Evolutionary conservation across 768 basidiomycete genomes (phyloP).

Genomic region (Sutorius australiensis): DNA sequence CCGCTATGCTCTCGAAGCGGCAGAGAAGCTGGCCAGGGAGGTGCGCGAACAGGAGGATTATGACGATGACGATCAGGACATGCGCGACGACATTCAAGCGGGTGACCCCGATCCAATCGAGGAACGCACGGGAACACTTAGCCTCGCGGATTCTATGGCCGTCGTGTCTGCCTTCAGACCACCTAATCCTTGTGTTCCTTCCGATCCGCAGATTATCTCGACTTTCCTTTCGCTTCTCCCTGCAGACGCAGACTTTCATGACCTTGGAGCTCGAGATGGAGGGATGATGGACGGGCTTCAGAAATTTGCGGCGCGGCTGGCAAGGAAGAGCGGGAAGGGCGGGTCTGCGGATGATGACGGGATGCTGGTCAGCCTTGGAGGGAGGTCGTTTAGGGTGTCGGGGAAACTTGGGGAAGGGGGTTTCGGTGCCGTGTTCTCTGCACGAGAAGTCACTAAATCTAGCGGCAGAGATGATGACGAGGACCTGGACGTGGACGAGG

Average conservation of each 20-base stretch:
- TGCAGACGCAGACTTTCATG: constrained; percentile 57
- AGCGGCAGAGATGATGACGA: constrained; percentile 41
- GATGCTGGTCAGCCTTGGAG: constrained; percentile 59
- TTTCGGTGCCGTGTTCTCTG: constrained; percentile 93
- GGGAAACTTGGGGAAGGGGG: constrained; percentile 97
- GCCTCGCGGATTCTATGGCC: constrained; percentile 60
- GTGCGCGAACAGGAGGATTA: constrained; percentile 23
- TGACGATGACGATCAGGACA: constrained; percentile 10
- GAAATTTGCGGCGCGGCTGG: constrained; percentile 55
- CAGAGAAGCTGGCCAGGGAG: constrained; percentile 57
- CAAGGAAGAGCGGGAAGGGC: constrained; percentile 32
- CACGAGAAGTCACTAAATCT: constrained; percentile 49
- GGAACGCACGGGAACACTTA: constrained; percentile 61
- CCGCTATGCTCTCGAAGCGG: constrained; percentile 49
- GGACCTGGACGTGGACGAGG: constrained; percentile 43
- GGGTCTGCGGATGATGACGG: constrained; percentile 35
- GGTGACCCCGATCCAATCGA: constrained; percentile 37
- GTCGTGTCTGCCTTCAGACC: constrained; percentile 64
- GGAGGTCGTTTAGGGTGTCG: constrained; percentile 61
- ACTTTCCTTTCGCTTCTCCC: constrained; percentile 62
- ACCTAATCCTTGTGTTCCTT: constrained; percentile 87
- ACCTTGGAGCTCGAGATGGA: constrained; percentile 51
- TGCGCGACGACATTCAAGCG: constrained; percentile 6
- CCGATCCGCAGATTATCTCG: constrained; percentile 60
- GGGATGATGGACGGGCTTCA: constrained; percentile 67